phyloP scores from a whole-genome alignment of 1,284 basidiomycete genomes.

The Paramarasmius palmivorus region DNA sequence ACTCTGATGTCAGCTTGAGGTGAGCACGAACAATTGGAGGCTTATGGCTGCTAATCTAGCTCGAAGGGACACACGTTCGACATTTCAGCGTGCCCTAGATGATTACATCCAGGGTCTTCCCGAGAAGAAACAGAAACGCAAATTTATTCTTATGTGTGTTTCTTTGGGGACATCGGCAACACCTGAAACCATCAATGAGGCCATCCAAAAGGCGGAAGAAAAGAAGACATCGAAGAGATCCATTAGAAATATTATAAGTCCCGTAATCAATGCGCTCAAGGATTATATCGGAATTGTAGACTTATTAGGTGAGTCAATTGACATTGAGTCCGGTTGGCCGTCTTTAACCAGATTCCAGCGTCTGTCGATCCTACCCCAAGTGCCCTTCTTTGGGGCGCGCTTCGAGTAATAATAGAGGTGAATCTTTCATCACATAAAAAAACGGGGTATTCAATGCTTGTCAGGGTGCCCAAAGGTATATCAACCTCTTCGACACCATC shows the following conservation, averaged over 20 bases:
- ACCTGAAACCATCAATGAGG: constrained; percentile 14
- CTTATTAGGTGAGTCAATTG: constrained; percentile 12
- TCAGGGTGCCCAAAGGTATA: constrained; percentile 16
- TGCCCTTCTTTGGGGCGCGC: constrained; percentile 23
- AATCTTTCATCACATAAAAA: neutral
- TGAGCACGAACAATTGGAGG: neutral
- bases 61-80: neutral
- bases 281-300: constrained; percentile 15
- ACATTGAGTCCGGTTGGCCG: neutral
- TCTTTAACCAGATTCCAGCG: constrained; percentile 3
- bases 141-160: constrained; percentile 13
- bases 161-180: neutral
- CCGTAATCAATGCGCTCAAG: constrained; percentile 12
- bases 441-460: neutral
- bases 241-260: constrained; percentile 14
- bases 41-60: no score
- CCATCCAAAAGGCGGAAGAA: constrained; percentile 6
- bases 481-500: constrained; percentile 17
- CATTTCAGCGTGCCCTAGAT: constrained; percentile 12
- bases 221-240: constrained; percentile 5
- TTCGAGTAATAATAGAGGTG: constrained; percentile 22
- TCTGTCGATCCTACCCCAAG: constrained; percentile 20
- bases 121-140: constrained; percentile 14
- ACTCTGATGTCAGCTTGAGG: neutral
- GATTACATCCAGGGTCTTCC: constrained; percentile 13